Evolutionary conservation across 371 early-diverging fungal genomes (phyloP).

Genomic region (Mucor racemosus): DNA sequence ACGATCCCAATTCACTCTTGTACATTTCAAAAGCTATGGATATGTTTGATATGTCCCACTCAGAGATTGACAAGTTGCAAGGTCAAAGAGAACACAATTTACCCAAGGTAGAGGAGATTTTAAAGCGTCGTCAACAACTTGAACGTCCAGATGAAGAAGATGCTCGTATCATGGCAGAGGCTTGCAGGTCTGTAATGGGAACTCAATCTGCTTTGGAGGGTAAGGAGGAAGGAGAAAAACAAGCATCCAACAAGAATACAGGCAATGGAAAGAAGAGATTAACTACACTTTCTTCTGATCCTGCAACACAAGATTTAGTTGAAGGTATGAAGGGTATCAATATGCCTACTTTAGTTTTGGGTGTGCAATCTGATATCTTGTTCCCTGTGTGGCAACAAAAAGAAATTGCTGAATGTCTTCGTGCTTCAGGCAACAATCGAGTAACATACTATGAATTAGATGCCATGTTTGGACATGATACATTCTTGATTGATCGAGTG

Average conservation of each 20-base stretch:
- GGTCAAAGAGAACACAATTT: conserved; percentile 50
- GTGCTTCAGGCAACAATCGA: conserved; percentile 78
- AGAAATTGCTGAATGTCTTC: conserved; percentile 89
- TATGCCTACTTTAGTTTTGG: conserved; percentile 87
- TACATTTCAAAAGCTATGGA: conserved; percentile 98
- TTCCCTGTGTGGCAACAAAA: conserved; percentile 96
- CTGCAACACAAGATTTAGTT: conserved; percentile 57
- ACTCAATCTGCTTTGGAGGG: conserved; percentile 45
- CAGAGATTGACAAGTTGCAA: conserved; percentile 49
- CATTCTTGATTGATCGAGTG: conserved; percentile 89
- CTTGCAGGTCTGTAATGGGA: conserved; percentile 33
- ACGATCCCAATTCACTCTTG: conserved; percentile 92
- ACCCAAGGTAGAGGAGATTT: conserved; percentile 35
- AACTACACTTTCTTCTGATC: conserved; percentile 47
- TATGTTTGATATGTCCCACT: conserved; percentile 89
- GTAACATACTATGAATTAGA: conserved; percentile 98
- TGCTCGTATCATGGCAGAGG: conserved; percentile 29
- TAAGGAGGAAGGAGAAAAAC: conserved; percentile 2
- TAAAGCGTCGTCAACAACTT: conserved; percentile 20
- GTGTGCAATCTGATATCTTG: conserved; percentile 93
- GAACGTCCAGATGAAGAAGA: conserved; percentile 4
- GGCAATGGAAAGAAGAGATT: conserved; percentile 17
- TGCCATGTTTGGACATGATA: conserved; percentile 96
- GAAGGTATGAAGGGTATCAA: conserved; percentile 61
- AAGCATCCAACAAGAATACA: background rate